Conservation (phyloP, 805 yeast species). For the fission yeast (Schizosaccharomyces pombe) region DNA sequence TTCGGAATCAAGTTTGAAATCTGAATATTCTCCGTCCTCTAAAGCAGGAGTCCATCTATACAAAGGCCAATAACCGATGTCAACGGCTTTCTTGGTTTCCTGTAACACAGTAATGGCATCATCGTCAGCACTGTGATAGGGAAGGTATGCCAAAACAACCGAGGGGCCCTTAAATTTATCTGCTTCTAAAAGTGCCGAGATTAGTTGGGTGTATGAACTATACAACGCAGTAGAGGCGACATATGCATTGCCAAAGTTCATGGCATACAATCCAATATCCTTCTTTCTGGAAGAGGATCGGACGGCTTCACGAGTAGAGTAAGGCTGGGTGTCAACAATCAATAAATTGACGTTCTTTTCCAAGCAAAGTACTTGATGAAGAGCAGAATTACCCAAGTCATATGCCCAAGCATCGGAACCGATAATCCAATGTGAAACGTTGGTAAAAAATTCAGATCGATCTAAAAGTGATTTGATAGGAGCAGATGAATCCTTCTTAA, state of each 20-base stretch:
- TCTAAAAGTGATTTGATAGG: slow-evolving; percentile 24
- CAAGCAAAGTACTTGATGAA: slow-evolving; percentile 59
- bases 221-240: slow-evolving; percentile 90
- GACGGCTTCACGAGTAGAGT: slow-evolving; percentile 18
- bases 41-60: slow-evolving; percentile 58
- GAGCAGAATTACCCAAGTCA: slow-evolving; percentile 78
- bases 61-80: slow-evolving; percentile 89
- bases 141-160: slow-evolving; percentile 70
- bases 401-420: slow-evolving; percentile 93
- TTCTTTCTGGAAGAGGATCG: slow-evolving; percentile 35
- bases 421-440: slow-evolving; percentile 50
- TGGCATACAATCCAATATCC: slow-evolving; percentile 81
- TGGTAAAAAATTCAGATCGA: slow-evolving; percentile 21
- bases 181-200: slow-evolving; percentile 80
- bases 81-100: slow-evolving; percentile 76
- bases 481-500: slow-evolving; percentile 17
- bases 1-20: slow-evolving; percentile 65
- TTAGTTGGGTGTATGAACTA: slow-evolving; percentile 76
- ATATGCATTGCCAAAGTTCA: slow-evolving; percentile 73
- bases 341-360: slow-evolving; percentile 62
- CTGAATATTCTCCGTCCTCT: slow-evolving; percentile 24
- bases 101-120: slow-evolving; percentile 51
- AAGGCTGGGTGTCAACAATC: slow-evolving; percentile 67
- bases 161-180: slow-evolving; percentile 75
- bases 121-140: slow-evolving; percentile 34